A percentile compares a stretch with the other conserved stretches of the same genome.
Conservation (phyloP, 352 stramenopile species). For the Pythium dissotocum region DNA sequence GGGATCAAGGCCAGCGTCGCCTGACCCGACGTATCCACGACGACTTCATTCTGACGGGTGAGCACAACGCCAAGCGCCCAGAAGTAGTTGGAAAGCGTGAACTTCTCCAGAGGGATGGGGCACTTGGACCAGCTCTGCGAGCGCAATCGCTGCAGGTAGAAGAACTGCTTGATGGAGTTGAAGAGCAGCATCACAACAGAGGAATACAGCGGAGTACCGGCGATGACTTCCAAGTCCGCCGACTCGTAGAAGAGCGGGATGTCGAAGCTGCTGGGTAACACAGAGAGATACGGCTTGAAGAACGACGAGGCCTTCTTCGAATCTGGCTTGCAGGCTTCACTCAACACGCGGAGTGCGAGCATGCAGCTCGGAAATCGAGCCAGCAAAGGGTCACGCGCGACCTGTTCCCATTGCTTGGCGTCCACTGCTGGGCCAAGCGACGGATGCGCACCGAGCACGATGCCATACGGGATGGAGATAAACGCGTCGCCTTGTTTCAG, state of each 20-base stretch:
- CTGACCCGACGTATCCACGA: conserved; percentile 22
- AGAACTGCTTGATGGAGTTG: conserved; percentile 67
- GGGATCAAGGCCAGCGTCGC: conserved; percentile 53
- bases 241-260: conserved; percentile 53
- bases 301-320: conserved; percentile 24
- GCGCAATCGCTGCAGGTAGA: conserved; percentile 41
- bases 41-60: conserved; percentile 65
- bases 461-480: conserved; percentile 38
- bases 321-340: conserved; percentile 26
- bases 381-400: conserved; percentile 39
- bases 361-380: conserved; percentile 41
- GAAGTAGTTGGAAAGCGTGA: conserved; percentile 56
- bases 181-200: conserved; percentile 49
- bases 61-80: conserved; percentile 59
- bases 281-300: conserved; percentile 46
- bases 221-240: conserved; percentile 44
- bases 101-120: conserved; percentile 33
- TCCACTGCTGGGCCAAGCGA: conserved; percentile 23
- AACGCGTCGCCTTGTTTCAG: conserved; percentile 34
- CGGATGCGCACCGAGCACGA: conserved; percentile 32
- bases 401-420: conserved; percentile 27
- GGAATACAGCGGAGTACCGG: conserved; percentile 39
- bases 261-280: conserved; percentile 45
- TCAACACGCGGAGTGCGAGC: conserved; percentile 44
- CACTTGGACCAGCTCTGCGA: conserved; percentile 26